Base-by-base conservation (phyloP, 495 filamentous ascomycete species). In the Tuber aestivum region DNA sequence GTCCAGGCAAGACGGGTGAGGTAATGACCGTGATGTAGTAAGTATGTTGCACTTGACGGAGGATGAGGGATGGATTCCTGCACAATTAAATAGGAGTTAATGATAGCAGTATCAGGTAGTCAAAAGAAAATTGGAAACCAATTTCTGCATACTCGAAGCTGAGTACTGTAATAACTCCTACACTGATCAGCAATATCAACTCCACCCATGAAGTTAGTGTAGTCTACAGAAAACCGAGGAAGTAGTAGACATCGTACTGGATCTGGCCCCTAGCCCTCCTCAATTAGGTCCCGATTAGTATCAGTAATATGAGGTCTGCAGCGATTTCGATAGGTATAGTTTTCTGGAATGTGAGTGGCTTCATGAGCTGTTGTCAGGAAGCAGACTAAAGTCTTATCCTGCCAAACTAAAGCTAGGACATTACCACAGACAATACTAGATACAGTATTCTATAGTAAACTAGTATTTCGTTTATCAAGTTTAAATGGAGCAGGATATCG, bases 71-170 rank as follows among this genome's bases (percentile, higher is more conserved):
- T 18, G 16, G 44, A 20, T 45, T 45, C 14, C 3, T 6, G 18
- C 1, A 16, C 44, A 45, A 45, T 45, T 20, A 45, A 16, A 6
- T 45, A 79, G 20, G 68, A 65, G 61, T 76, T 76, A 12, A 74
- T 41, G 42, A 77, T 56, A n/a, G 70, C 74, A 75, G 77, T 75
- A 76, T 83, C 77, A 56, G 82, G 75, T 71, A 78, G 75, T 72
- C 75, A 82, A 69, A 77, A 82, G 70, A 82, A 79, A 0, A 82
- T 38, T 45, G 12, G 75, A 74, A 77, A 80, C 76, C 68, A 83
- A 38, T 69, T 81, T 27, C 76, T 20, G 32, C 41, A 71, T 61
- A 73, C 76, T 16, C 21, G 2, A n/a, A 73, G 41, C 38, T 83
- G 79, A 68, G 74, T 78, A 35, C 72, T 69, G 69, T 81, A 83